Percentiles rank a stretch among this genome's conserved stretches.
These are phyloP conservation scores for Exophiala sp. DNA, from an alignment of 2,329 filamentous ascomycete genomes.

Conservation along the genomic window DNA sequence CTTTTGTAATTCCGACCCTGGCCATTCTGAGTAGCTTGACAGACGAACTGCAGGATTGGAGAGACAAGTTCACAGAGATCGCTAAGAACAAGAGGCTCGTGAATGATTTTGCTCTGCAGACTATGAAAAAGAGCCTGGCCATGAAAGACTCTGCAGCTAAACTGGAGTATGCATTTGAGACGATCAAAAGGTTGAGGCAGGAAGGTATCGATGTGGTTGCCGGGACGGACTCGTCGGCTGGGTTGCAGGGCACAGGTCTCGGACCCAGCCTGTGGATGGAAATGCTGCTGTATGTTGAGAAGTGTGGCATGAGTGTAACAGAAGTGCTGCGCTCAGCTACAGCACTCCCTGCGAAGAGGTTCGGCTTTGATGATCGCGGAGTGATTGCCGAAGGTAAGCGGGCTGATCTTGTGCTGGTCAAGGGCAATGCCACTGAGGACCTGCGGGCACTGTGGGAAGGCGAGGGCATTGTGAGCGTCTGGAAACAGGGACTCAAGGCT, in stretches of 20 bases:
- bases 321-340: slow-evolving; percentile 33
- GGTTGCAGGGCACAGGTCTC: slow-evolving; percentile 25
- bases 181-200: slow-evolving; percentile 25
- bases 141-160: slow-evolving; percentile 25
- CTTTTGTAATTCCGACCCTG: slow-evolving; percentile 29
- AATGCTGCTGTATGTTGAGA: slow-evolving; percentile 30
- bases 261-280: slow-evolving; percentile 31
- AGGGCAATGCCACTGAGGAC: slow-evolving; percentile 24
- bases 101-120: slow-evolving; percentile 28
- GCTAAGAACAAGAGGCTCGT: slow-evolving; percentile 26
- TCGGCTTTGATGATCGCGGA: slow-evolving; percentile 32
- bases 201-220: slow-evolving; percentile 33
- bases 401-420: slow-evolving; percentile 28
- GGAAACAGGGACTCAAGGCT: slow-evolving; percentile 27
- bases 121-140: slow-evolving; percentile 29
- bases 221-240: slow-evolving; percentile 31
- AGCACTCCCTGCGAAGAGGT: slow-evolving; percentile 26
- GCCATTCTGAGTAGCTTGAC: slow-evolving; percentile 23
- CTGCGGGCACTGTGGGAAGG: slow-evolving; percentile 25
- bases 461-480: slow-evolving; percentile 24
- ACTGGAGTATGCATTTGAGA: slow-evolving; percentile 24
- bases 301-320: slow-evolving; percentile 28
- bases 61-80: slow-evolving; percentile 26
- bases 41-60: slow-evolving; percentile 19
- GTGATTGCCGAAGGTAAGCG: slow-evolving; percentile 26